Evolutionary conservation across 73 alveolate genomes (phyloP), one percentile per base, ranked within the genome.

Genomic region (Paramecium pentaurelia): DNA sequence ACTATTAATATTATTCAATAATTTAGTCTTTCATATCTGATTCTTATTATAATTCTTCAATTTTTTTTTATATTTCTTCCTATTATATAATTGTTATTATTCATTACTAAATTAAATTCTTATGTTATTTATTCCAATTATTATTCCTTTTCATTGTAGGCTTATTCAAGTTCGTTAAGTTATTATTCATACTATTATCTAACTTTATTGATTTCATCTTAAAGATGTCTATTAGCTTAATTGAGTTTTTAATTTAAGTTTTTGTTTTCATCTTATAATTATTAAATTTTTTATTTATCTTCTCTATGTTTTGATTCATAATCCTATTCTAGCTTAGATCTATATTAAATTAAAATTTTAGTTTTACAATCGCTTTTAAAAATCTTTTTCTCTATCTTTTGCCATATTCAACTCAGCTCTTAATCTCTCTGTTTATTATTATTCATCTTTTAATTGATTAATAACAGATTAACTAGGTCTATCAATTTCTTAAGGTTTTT

Each of bases 21-120:
- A 75, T 75, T 37, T 75, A 36, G 5, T 75, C 88, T 75, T 75
- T 75, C 88, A 75, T 75, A 37, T 75, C 60, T 14, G 88, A 75
- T 12, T 75, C 91, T 49, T 80, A 47, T 80, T 80, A 28, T 22
- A 45, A 14, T 27, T 80, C 88, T 75, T 75, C 58, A 2, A 75
- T 75, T 22, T 27, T 37, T 75, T 30, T 45, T 75, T 75, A 75
- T 37, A 75, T 75, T 4, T 75, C 88, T 18, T 75, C 88, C 88
- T 75, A 75, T 14, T 8, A 34, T n/a, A 75, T 14, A 37, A 32
- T 34, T 71, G 1, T 3, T 47, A 80, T n/a, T 2, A 25, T 75
- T 5, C 11, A 9, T 75, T 75, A 75, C 88, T 14, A 75, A 37
- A 40, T 75, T 75, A 75, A 34, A 75, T 75, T 40, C 88, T 14